Percentiles rank a stretch among this genome's conserved stretches.
phyloP scores from a whole-genome alignment of 192 early-diverging fungal species.

The Backusella tarrabulga region DNA sequence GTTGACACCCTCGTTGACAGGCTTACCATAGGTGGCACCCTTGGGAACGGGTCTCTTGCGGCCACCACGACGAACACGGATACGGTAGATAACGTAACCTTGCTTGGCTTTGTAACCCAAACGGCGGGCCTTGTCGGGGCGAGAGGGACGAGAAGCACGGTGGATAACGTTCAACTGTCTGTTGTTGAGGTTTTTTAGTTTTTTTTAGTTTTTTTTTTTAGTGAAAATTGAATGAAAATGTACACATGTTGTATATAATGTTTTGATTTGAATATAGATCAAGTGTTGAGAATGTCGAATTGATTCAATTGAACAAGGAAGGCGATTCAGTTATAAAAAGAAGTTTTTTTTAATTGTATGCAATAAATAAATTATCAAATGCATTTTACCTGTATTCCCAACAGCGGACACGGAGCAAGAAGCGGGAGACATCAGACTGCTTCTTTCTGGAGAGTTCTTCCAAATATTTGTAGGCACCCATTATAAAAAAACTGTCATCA shows the following conservation, averaged over 20 bases:
- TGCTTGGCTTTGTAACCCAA: slow-evolving; percentile 99
- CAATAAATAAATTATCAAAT: neutral
- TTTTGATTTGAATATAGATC: too few relatives aligned
- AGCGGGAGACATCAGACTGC: slow-evolving; percentile 98
- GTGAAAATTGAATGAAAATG: too few relatives aligned
- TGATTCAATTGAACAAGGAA: neutral
- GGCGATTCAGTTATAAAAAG: neutral
- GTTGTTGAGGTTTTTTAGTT: too few relatives aligned
- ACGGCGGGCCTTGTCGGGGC: slow-evolving; percentile 98
- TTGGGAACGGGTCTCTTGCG: slow-evolving; percentile 97
- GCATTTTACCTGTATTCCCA: slow-evolving; percentile 76
- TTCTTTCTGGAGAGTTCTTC: slow-evolving; percentile 98
- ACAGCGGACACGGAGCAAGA: slow-evolving; percentile 95
- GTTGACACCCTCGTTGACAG: slow-evolving; percentile 94
- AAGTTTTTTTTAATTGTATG: too few relatives aligned
- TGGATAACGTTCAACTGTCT: slow-evolving; percentile 98
- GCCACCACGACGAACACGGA: slow-evolving; percentile 97
- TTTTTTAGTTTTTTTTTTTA: too few relatives aligned
- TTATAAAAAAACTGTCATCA: slow-evolving; percentile 12
- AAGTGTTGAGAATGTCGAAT: neutral
- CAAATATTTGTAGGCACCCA: slow-evolving; percentile 80
- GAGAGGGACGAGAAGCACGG: slow-evolving; percentile 96
- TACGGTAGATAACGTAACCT: slow-evolving; percentile 98
- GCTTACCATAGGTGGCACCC: slow-evolving; percentile 98
- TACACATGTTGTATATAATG: too few relatives aligned